Evolutionary conservation across 2,329 filamentous ascomycete species (phyloP).

Genomic region (Thielaviopsis euricoi): DNA sequence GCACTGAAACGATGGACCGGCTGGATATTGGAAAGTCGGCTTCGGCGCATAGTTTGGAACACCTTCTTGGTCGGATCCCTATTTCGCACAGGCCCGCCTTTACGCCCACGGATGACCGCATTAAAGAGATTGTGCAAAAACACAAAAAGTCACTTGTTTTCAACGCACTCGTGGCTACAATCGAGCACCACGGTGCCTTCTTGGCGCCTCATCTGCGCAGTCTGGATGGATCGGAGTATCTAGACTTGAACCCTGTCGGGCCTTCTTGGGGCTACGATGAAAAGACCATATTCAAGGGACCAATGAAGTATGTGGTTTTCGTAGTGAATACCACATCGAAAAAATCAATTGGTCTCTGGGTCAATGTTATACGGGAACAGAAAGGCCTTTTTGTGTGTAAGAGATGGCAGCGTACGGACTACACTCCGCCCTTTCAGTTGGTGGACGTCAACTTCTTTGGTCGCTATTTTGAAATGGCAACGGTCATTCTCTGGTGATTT

Average conservation of each 20-base stretch:
- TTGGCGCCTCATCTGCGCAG: background rate
- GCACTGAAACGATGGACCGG: background rate
- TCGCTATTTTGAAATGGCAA: background rate
- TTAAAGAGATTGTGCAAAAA: background rate
- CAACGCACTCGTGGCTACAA: background rate
- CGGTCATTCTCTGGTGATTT: background rate
- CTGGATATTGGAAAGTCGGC: background rate
- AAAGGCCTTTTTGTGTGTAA: background rate
- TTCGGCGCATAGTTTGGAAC: background rate
- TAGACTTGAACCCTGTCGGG: background rate
- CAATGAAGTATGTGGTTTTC: background rate
- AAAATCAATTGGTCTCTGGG: background rate
- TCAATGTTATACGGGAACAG: background rate
- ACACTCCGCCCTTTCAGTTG: background rate
- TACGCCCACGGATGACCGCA: background rate
- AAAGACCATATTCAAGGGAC: background rate
- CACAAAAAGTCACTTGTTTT: background rate
- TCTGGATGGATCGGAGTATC: background rate
- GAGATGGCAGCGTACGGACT: background rate
- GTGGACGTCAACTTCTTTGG: background rate
- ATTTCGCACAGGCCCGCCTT: background rate
- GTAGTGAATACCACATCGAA: background rate
- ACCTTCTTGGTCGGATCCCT: background rate
- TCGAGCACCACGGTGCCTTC: background rate
- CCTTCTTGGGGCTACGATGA: background rate